phyloP scores from a whole-genome alignment of 345 rosid species.

The rapeseed (Brassica napus) region DNA sequence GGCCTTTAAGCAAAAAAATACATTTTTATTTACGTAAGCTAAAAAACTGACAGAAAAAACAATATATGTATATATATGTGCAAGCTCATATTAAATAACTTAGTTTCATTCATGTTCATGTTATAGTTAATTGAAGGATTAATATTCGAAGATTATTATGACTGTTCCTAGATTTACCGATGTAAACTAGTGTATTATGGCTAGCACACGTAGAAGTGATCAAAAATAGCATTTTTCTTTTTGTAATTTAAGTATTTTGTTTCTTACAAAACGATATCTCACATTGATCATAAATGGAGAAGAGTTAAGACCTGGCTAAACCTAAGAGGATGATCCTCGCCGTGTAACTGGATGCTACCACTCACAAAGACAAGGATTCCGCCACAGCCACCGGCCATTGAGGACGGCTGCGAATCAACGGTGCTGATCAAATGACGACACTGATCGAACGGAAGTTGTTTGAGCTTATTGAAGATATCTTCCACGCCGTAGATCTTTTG shows the following conservation, averaged over 20 bases:
- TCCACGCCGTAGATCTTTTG: constrained; percentile 57
- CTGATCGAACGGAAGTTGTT: constrained; percentile 65
- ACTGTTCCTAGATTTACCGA: too few relatives aligned
- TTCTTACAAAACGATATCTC: constrained; percentile 2
- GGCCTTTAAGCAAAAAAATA: too few relatives aligned
- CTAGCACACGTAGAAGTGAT: too few relatives aligned
- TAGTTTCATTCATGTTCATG: neutral
- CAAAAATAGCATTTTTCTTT: too few relatives aligned
- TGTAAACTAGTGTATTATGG: too few relatives aligned
- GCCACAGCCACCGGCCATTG: constrained; percentile 49
- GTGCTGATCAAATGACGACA: constrained; percentile 70
- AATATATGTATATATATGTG: too few relatives aligned
- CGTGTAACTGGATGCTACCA: constrained; percentile 68
- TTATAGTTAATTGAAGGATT: too few relatives aligned
- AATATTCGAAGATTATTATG: too few relatives aligned
- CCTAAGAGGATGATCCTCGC: constrained; percentile 65
- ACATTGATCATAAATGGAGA: neutral
- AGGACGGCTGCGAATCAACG: constrained; percentile 72
- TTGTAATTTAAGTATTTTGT: neutral
- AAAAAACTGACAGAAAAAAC: too few relatives aligned
- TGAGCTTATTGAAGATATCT: constrained; percentile 62
- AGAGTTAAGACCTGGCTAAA: constrained; percentile 71
- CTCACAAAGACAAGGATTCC: constrained; percentile 77
- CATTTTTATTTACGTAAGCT: too few relatives aligned
- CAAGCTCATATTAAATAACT: neutral